Conservation (phyloP, 768 basidiomycete species). For the Tephrocybe sp. region DNA sequence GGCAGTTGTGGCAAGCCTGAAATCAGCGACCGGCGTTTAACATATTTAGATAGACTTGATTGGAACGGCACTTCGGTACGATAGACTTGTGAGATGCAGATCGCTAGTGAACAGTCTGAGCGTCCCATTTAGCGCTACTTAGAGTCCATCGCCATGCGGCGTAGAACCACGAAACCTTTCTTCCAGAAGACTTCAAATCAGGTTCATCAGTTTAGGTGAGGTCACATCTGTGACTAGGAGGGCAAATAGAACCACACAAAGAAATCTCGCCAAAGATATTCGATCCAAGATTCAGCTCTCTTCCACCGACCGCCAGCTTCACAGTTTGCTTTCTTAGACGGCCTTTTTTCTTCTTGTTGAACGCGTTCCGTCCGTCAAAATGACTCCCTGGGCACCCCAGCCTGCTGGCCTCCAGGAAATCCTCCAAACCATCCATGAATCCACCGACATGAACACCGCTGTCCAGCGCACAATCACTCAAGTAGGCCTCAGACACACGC, state of each 20-base stretch:
- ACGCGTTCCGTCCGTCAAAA: conserved; percentile 45
- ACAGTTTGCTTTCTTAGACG: conserved; percentile 21
- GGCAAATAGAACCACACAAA: conserved; percentile 20
- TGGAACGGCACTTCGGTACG: neutral
- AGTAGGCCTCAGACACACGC: conserved; percentile 43
- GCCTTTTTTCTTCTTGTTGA: conserved; percentile 24
- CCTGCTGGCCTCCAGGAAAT: conserved; percentile 89
- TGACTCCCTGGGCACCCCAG: conserved; percentile 83
- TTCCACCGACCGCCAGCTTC: conserved; percentile 23
- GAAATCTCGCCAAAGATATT: conserved; percentile 26
- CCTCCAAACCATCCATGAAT: conserved; percentile 87
- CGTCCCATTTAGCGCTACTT: neutral
- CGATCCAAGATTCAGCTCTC: conserved; percentile 8
- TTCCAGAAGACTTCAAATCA: conserved; percentile 9
- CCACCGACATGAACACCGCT: conserved; percentile 74
- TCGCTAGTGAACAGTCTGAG: neutral
- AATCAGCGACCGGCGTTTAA: too few species aligned
- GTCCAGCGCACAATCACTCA: conserved; percentile 82
- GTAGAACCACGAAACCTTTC: conserved; percentile 1
- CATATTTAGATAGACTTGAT: too few species aligned
- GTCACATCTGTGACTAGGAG: conserved; percentile 19
- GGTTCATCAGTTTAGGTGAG: conserved; percentile 11
- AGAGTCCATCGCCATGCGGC: neutral
- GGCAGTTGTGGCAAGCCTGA: neutral
- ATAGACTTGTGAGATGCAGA: neutral